Conservation (phyloP, 306 rosid genomes). For the Pyrus pyrifolia region DNA sequence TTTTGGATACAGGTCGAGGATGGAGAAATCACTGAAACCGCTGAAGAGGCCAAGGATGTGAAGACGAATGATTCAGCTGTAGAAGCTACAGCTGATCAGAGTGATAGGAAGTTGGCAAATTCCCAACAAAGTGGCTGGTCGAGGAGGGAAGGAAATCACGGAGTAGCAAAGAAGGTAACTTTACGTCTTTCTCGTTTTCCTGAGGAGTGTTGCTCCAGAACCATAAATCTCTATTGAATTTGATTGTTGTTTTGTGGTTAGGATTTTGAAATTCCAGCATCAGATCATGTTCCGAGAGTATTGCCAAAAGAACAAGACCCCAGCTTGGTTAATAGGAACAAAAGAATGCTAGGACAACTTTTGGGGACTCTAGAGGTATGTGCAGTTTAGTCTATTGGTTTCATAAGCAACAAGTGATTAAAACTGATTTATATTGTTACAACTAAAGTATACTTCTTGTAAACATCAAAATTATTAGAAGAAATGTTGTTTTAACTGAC, state of each 20-base stretch:
- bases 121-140: constrained; percentile 49
- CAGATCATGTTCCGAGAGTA: constrained; percentile 70
- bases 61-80: constrained; percentile 23
- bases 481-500: neutral
- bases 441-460: neutral
- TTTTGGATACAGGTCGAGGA: constrained; percentile 60
- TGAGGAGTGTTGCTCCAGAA: neutral
- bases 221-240: constrained; percentile 6
- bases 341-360: constrained; percentile 94
- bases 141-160: constrained; percentile 51
- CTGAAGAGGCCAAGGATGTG: constrained; percentile 36
- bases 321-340: constrained; percentile 83
- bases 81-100: constrained; percentile 29
- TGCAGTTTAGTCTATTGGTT: constrained; percentile 3
- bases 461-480: neutral
- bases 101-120: constrained; percentile 32
- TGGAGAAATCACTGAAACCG: constrained; percentile 60
- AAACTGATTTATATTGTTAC: neutral
- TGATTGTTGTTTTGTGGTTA: constrained; percentile 9
- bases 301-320: constrained; percentile 92
- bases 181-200: neutral
- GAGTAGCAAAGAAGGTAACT: constrained; percentile 45
- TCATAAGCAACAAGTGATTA: neutral
- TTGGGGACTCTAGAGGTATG: constrained; percentile 90
- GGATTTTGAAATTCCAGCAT: constrained; percentile 61